These are phyloP conservation scores for Pseudotsuga menziesii DNA, from an alignment of 75 land plant genomes.

Conservation along the genomic window DNA sequence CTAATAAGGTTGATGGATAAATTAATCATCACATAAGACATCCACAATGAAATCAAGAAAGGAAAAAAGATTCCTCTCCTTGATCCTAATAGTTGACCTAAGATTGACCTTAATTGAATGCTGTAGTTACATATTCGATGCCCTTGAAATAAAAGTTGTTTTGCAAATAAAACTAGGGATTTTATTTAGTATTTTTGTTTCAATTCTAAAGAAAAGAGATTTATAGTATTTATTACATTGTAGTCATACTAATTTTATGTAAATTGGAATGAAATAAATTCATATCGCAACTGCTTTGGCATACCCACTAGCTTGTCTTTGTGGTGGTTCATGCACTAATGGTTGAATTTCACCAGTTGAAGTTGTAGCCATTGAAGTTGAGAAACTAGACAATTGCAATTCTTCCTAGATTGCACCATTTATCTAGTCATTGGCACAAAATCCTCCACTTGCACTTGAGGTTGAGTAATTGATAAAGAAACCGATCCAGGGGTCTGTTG, in stretches of 20 bases:
- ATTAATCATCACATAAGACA: neutral
- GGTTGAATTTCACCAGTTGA: neutral
- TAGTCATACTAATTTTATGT: neutral
- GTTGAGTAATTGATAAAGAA: neutral
- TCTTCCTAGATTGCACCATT: neutral
- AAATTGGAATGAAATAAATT: neutral
- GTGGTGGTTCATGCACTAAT: neutral
- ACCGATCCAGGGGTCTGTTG: slow-evolving; percentile 6
- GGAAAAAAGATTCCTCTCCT: neutral
- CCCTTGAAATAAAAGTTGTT: neutral
- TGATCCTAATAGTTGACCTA: no score
- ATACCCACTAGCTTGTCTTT: neutral
- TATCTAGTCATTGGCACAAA: neutral
- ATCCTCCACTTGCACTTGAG: slow-evolving; percentile 7
- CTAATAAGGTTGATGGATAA: neutral
- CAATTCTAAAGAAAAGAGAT: neutral
- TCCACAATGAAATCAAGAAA: neutral
- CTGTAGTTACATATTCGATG: no score
- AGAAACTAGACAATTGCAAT: neutral
- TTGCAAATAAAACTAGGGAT: neutral
- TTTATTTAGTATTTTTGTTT: neutral
- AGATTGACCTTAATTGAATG: no score
- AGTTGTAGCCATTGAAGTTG: neutral
- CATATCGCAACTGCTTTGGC: neutral
- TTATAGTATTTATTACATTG: neutral